A percentile compares a stretch with the other conserved stretches of the same genome.
phyloP scores from a whole-genome alignment of 345 rosid genomes.

The Anastatica hierochuntica region DNA sequence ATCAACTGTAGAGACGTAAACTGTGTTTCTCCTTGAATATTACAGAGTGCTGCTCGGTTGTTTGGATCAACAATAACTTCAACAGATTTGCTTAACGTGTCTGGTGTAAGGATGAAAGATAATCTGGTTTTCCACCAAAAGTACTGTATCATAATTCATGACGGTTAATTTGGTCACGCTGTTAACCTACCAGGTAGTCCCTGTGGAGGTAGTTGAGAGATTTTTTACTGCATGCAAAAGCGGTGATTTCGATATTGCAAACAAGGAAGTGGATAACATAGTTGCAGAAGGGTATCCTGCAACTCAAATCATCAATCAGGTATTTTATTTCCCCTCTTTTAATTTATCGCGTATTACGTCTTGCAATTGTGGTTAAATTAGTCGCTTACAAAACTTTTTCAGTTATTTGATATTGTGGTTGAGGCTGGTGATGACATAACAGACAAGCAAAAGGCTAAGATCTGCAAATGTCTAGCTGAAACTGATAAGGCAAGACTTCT shows the following conservation, averaged over 20 bases:
- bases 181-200: conserved; percentile 48
- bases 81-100: conserved; percentile 58
- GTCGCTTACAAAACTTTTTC: conserved; percentile 18
- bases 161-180: conserved; percentile 2
- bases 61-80: conserved; percentile 87
- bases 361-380: background rate
- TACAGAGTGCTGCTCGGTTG: conserved; percentile 91
- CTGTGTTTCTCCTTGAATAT: conserved; percentile 17
- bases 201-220: conserved; percentile 48
- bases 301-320: conserved; percentile 82
- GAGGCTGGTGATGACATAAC: conserved; percentile 55
- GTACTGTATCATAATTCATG: background rate
- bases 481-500: conserved; percentile 63
- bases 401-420: conserved; percentile 62
- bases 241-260: conserved; percentile 80
- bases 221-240: conserved; percentile 67
- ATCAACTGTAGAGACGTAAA: no score
- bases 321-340: conserved; percentile 14
- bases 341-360: background rate
- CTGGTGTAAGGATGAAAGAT: conserved; percentile 60
- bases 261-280: conserved; percentile 67
- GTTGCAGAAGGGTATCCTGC: conserved; percentile 91
- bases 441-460: conserved; percentile 87
- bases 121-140: background rate
- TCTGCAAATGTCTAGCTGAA: conserved; percentile 63